phyloP scores from a whole-genome alignment of 2,329 filamentous ascomycete genomes.

The Fusarium hostae region DNA sequence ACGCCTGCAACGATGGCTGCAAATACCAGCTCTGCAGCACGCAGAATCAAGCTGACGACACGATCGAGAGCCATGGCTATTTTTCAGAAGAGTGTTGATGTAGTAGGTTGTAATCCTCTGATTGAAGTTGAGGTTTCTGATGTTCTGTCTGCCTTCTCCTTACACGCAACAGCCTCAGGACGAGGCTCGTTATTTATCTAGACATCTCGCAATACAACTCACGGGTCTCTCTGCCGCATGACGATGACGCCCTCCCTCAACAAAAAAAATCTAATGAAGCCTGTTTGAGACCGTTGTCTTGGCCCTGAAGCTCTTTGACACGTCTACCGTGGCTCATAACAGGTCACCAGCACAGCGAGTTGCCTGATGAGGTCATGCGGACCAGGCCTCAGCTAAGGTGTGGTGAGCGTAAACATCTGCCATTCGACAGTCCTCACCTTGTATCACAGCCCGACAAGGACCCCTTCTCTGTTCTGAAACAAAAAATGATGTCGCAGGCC shows the following conservation, averaged over 20 bases:
- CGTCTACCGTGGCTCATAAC: constrained; percentile 28
- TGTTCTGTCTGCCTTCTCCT: background rate
- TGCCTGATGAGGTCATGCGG: constrained; percentile 43
- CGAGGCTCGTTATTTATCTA: constrained; percentile 38
- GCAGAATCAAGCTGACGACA: constrained; percentile 53
- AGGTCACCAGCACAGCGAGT: constrained; percentile 18
- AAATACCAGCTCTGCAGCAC: constrained; percentile 69
- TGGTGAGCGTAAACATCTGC: constrained; percentile 23
- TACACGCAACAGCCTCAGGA: constrained; percentile 2
- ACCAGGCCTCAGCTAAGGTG: constrained; percentile 27
- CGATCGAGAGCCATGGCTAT: constrained; percentile 53
- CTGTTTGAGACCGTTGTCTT: constrained; percentile 32
- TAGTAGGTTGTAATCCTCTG: background rate
- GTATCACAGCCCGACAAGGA: constrained; percentile 6
- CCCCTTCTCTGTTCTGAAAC: constrained; percentile 34
- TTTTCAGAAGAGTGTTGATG: background rate
- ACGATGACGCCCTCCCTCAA: constrained; percentile 35
- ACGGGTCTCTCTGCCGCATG: constrained; percentile 33
- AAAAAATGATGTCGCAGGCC: constrained; percentile 36
- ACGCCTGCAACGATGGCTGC: constrained; percentile 78
- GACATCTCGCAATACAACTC: constrained; percentile 9
- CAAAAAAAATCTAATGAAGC: constrained; percentile 25
- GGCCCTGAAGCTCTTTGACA: constrained; percentile 26
- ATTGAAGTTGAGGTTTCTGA: background rate
- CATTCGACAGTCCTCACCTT: constrained; percentile 20